A percentile compares a stretch with the other conserved stretches of the same genome.
Evolutionary conservation across 2,329 filamentous ascomycete species (phyloP).

Genomic region (Teratosphaeria gauchensis): DNA sequence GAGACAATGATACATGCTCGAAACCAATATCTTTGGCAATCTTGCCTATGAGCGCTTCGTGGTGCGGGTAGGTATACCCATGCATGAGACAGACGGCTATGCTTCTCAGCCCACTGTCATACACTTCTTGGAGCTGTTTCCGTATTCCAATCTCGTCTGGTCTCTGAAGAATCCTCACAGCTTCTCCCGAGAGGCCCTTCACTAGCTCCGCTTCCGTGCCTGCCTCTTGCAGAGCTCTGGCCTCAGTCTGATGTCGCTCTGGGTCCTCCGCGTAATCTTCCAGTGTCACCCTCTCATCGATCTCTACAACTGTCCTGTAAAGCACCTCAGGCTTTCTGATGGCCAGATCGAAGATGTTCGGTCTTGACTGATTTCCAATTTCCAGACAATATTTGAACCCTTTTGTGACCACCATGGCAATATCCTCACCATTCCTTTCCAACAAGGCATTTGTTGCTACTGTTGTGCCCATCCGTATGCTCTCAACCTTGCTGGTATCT

Average conservation of each 20-base stretch:
- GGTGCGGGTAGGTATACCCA: conserved; percentile 79
- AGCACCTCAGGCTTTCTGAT: conserved; percentile 81
- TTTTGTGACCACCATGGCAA: conserved; percentile 76
- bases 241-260: conserved; percentile 49
- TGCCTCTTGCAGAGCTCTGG: conserved; percentile 40
- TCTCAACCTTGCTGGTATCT: conserved; percentile 75
- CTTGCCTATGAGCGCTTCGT: conserved; percentile 68
- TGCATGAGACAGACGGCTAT: conserved; percentile 90
- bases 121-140: conserved; percentile 56
- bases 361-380: conserved; percentile 84
- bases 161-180: conserved; percentile 58
- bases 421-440: conserved; percentile 81
- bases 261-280: conserved; percentile 91
- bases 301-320: conserved; percentile 76
- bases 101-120: conserved; percentile 62
- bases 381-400: conserved; percentile 81
- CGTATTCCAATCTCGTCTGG: conserved; percentile 50
- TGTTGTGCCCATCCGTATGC: conserved; percentile 91
- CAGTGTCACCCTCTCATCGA: conserved; percentile 81
- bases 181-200: conserved; percentile 62
- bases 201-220: conserved; percentile 48
- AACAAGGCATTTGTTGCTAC: conserved; percentile 87
- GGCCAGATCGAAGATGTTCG: conserved; percentile 82
- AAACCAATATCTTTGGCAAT: conserved; percentile 76
- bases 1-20: conserved; percentile 68